Evolutionary conservation across 1,284 basidiomycete genomes (phyloP), one percentile per base, ranked within the genome.

Genomic region (Heimioporus punctisporus): DNA sequence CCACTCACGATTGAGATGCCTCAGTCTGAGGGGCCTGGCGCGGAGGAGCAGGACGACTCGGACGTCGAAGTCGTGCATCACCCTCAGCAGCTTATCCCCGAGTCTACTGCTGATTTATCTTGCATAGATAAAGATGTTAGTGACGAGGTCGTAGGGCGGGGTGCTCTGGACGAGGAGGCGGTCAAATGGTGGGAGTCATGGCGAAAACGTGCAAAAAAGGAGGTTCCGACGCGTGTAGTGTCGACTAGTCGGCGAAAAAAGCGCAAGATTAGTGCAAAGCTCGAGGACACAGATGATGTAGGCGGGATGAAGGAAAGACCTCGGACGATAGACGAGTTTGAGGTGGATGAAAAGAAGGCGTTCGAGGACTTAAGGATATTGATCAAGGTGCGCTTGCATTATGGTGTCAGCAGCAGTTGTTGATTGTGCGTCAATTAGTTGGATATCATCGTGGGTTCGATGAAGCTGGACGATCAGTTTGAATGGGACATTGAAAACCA

Each of bases 391-490:
- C 19, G 83, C 70, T 42, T 26, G 60, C 14, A n/a, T 39, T 52
- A 14, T 25, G 23, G 40, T 50, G 46, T 41, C 42, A 34, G 6
- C 31, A 11, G 31, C 31, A 11, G 4, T 34, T 17, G 46, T 50
- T 46, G 44, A 52, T 25, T 27, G 30, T 43, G 23, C 51, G 31
- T 45, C 37, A 27, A n/a, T 49, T 61, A 96, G 92, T 82, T 99
- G 58, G 97, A 99, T 73, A 95, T 99, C 72, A 94, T 95, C 50
- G 91, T 96, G 51, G 96, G 95, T 30, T 88, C 89, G 21, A 88
- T 96, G 76, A 96, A 97, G 71, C 82, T 99, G 27, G 90, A 95
- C 51, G 97, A 99, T 74, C 93, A 96, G 66, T 97, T 99, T 68
- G 97, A 99, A 71, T 99, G 97, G 97, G 97, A 99, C 72, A 76